phyloP scores from a whole-genome alignment of 805 yeast genomes.

The Isabelozyma rhagii region DNA sequence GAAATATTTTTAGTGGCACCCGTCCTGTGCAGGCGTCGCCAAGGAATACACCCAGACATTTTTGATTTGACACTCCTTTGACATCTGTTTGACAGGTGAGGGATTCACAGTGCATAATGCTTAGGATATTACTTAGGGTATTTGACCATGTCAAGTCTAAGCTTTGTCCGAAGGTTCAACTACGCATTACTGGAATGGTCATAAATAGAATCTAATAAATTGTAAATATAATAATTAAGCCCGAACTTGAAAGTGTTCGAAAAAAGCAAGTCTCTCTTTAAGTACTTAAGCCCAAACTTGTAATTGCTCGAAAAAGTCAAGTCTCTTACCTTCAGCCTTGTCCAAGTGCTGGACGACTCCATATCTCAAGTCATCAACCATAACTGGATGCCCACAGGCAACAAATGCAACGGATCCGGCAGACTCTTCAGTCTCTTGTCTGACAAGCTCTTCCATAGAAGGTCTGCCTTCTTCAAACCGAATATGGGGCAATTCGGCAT shows the following conservation, averaged over 20 bases:
- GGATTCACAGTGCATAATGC: too few relatives aligned
- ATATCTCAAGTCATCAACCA: conserved; percentile 56
- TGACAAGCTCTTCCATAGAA: conserved; percentile 34
- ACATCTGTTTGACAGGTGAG: not conserved
- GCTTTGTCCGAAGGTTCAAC: too few relatives aligned
- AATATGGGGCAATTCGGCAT: conserved; percentile 25
- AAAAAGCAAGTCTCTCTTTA: not conserved
- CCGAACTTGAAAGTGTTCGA: conserved; percentile 78
- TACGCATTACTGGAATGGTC: not conserved
- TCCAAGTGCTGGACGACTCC: conserved; percentile 42
- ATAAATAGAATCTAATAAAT: not conserved
- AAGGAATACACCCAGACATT: not conserved
- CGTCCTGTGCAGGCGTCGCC: not conserved
- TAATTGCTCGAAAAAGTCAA: conserved; percentile 72
- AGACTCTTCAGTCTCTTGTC: conserved; percentile 31
- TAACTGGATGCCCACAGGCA: conserved; percentile 59
- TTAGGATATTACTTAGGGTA: too few relatives aligned
- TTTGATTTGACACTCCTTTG: not conserved
- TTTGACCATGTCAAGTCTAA: too few relatives aligned
- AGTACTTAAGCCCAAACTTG: conserved; percentile 56
- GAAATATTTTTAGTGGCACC: not conserved
- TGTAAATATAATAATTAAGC: conserved; percentile 13
- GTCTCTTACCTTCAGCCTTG: conserved; percentile 36
- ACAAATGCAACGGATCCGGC: conserved; percentile 49
- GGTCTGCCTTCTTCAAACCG: conserved; percentile 50